Evolutionary conservation across 1,284 basidiomycete species (phyloP).

Genomic region (Pseudozyma thailandica): DNA sequence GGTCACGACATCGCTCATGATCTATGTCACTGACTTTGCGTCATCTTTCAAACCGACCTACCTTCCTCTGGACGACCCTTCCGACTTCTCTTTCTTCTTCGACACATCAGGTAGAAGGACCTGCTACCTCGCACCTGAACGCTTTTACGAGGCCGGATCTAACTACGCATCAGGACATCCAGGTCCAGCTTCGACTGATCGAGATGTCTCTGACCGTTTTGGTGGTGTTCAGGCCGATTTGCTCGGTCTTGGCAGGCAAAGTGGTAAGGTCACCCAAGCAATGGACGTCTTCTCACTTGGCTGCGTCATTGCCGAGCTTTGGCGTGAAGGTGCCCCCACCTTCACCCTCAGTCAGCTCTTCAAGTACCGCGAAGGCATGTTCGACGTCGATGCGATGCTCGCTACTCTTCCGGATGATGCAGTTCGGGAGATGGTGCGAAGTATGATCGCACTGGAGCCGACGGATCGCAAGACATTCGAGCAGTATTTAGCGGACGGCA

Average conservation of each 20-base stretch:
- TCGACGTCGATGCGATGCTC: conserved; percentile 80
- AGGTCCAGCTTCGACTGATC: not conserved
- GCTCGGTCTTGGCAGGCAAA: conserved; percentile 70
- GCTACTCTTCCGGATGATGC: conserved; percentile 81
- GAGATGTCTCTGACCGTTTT: conserved; percentile 16
- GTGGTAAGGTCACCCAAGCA: conserved; percentile 87
- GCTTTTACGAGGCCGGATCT: conserved; percentile 85
- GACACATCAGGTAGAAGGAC: conserved; percentile 92
- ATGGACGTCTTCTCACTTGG: conserved; percentile 99
- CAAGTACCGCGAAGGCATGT: conserved; percentile 89
- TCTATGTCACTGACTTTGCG: conserved; percentile 95
- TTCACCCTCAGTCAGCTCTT: conserved; percentile 96
- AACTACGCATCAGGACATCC: conserved; percentile 67
- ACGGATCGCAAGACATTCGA: conserved; percentile 82
- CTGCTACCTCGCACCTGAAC: conserved; percentile 95
- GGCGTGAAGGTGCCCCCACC: conserved; percentile 90
- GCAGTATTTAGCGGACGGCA: conserved; percentile 80
- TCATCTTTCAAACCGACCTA: conserved; percentile 92
- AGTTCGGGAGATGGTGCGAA: conserved; percentile 79
- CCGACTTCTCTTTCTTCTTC: conserved; percentile 98
- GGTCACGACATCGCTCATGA: conserved; percentile 94
- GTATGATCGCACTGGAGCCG: conserved; percentile 89
- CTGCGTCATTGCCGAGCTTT: conserved; percentile 95
- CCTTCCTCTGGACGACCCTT: conserved; percentile 93
- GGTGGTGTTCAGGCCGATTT: conserved; percentile 46